These are phyloP conservation scores for Zygnema circumcarinatum DNA, from an alignment of 139 green algal species.

Conservation along the genomic window DNA sequence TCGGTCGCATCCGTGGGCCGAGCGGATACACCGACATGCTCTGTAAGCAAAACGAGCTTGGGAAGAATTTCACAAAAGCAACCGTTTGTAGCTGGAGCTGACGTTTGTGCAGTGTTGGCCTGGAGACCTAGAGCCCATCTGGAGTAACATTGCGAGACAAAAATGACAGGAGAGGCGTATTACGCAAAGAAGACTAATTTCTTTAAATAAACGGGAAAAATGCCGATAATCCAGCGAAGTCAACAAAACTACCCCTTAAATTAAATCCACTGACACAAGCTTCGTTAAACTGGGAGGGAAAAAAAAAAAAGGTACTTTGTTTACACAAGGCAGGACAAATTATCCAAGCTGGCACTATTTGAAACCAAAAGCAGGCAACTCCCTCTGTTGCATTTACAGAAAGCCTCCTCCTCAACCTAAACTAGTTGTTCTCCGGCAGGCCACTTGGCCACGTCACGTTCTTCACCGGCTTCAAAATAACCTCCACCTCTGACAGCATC, in stretches of 20 bases:
- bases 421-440: conserved; percentile 76
- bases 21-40: too few species aligned
- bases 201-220: background rate
- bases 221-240: background rate
- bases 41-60: too few species aligned
- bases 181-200: background rate
- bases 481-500: conserved; percentile 67
- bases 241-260: background rate
- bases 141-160: too few species aligned
- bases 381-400: background rate
- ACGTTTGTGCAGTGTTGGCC: too few species aligned
- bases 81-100: too few species aligned
- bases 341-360: background rate
- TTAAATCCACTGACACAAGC: background rate
- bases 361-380: background rate
- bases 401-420: background rate
- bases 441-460: conserved; percentile 78
- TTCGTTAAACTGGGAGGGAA: background rate
- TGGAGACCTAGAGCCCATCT: too few species aligned
- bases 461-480: conserved; percentile 71
- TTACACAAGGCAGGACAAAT: background rate
- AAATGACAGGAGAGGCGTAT: background rate
- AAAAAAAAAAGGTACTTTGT: background rate
- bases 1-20: too few species aligned
- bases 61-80: too few species aligned